Base-by-base conservation (phyloP, 768 basidiomycete genomes). In the Tulasnella sp. region DNA sequence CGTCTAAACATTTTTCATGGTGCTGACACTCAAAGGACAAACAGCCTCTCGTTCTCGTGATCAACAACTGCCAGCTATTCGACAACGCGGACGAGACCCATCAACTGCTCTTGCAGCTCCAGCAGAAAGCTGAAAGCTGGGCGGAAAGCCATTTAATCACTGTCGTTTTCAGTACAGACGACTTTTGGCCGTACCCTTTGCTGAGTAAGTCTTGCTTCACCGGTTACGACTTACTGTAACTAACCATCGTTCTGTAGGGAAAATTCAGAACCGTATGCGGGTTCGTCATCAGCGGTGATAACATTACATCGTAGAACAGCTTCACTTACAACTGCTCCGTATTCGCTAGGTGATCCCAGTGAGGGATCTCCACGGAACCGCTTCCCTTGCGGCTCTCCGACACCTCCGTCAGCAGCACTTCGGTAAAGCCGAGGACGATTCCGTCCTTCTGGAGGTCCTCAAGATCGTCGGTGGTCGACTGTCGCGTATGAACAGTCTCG, bases 41-140 rank as follows among this genome's bases (percentile, higher is more conserved):
- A 37, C 36, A 72, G 59, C 93, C 94, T 0, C 81, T 95, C 5
- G 88, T 94, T 0, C 82, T 96, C 35, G 86, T 93, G 59, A 83
- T 96, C 77, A 93, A 93, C 81, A 94, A 94, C 78, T 80, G 88
- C 5, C 89, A 91, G 75, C 85, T 84, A 77, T 88, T 90, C 79
- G 85, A 88, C 72, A 90, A 93, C 75, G 87, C 92, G 75, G 90
- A 90, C 8, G 87, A 87, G 34, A 92, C 93, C 0, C 83, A 84
- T 74, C 86, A 89, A 44, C 86, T 95, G 81, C 82, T 97, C 22
- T 80, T 94, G 71, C 92, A 93, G 76, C 83, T 95, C 19, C 94
- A 95, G 77, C 91, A 92, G 77, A 85, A 88, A 70, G 94, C 91
- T 5, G 94, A 95, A 78, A 80, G 88, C 6, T 95, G 95, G 92